phyloP scores from a whole-genome alignment of 352 stramenopile species.

The Phytophthora sansomeana region DNA sequence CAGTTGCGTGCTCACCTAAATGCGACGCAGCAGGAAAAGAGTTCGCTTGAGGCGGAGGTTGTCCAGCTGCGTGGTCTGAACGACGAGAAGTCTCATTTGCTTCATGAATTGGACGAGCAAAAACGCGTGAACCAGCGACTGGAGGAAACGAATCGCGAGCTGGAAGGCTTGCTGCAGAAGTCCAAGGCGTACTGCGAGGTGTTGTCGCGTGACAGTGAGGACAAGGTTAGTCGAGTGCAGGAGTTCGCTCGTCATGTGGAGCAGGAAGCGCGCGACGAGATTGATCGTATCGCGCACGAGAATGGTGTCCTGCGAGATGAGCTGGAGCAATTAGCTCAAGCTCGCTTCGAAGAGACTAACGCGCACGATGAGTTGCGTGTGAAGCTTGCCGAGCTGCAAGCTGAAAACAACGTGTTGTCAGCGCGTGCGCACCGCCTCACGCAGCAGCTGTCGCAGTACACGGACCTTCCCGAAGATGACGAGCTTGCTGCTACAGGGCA shows the following conservation, averaged over 20 bases:
- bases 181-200: slow-evolving; percentile 73
- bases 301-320: slow-evolving; percentile 71
- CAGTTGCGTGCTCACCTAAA: slow-evolving; percentile 47
- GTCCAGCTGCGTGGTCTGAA: slow-evolving; percentile 48
- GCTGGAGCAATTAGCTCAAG: slow-evolving; percentile 68
- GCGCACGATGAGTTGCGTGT: slow-evolving; percentile 73
- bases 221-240: slow-evolving; percentile 68
- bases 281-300: slow-evolving; percentile 60
- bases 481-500: slow-evolving; percentile 56
- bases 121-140: slow-evolving; percentile 55
- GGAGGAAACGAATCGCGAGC: slow-evolving; percentile 57
- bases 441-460: slow-evolving; percentile 87
- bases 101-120: slow-evolving; percentile 51
- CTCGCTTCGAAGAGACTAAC: slow-evolving; percentile 72
- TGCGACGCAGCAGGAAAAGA: slow-evolving; percentile 53
- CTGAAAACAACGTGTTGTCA: slow-evolving; percentile 87
- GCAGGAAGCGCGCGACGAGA: slow-evolving; percentile 72
- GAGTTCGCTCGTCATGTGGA: slow-evolving; percentile 69
- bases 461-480: slow-evolving; percentile 79
- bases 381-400: slow-evolving; percentile 79
- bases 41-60: slow-evolving; percentile 41
- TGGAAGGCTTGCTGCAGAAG: slow-evolving; percentile 65
- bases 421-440: slow-evolving; percentile 81
- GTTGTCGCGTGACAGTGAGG: slow-evolving; percentile 66
- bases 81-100: slow-evolving; percentile 53